These are phyloP conservation scores for Malassezia vespertilionis DNA, from an alignment of 1,284 basidiomycete species.

Conservation along the genomic window DNA sequence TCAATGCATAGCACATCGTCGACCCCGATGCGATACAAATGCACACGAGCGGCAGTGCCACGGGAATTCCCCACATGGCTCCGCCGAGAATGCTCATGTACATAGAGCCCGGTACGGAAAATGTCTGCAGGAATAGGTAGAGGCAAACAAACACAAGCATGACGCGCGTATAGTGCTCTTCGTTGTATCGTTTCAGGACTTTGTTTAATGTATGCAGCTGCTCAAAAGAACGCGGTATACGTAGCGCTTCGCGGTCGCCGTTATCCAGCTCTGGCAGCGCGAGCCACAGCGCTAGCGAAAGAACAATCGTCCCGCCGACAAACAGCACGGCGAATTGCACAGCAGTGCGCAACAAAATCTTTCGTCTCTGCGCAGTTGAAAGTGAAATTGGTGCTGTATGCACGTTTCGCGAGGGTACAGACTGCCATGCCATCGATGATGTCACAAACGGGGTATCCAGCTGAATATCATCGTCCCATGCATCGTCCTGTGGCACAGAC, in stretches of 20 bases:
- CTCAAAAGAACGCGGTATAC: slow-evolving; percentile 48
- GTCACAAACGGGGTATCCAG: slow-evolving; percentile 12
- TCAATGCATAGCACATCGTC: slow-evolving; percentile 82
- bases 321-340: slow-evolving; percentile 25
- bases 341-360: slow-evolving; percentile 23
- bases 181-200: slow-evolving; percentile 48
- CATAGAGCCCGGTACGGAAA: slow-evolving; percentile 93
- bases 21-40: slow-evolving; percentile 71
- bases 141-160: slow-evolving; percentile 51
- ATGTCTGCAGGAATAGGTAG: slow-evolving; percentile 88
- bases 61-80: slow-evolving; percentile 84
- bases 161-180: slow-evolving; percentile 45
- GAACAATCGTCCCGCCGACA: slow-evolving; percentile 22
- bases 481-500: too few relatives aligned
- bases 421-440: slow-evolving; percentile 12
- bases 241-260: slow-evolving; percentile 32
- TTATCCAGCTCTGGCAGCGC: slow-evolving; percentile 30
- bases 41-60: slow-evolving; percentile 81
- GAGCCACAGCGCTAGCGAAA: slow-evolving; percentile 28
- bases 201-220: slow-evolving; percentile 46
- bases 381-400: slow-evolving; percentile 3
- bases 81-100: slow-evolving; percentile 93
- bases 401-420: slow-evolving; percentile 2
- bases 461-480: slow-evolving; percentile 4
- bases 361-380: slow-evolving; percentile 13